These are phyloP conservation scores for Otatea glauca DNA, from an alignment of 176 grass and related monocot genomes.

Conservation along the genomic window DNA sequence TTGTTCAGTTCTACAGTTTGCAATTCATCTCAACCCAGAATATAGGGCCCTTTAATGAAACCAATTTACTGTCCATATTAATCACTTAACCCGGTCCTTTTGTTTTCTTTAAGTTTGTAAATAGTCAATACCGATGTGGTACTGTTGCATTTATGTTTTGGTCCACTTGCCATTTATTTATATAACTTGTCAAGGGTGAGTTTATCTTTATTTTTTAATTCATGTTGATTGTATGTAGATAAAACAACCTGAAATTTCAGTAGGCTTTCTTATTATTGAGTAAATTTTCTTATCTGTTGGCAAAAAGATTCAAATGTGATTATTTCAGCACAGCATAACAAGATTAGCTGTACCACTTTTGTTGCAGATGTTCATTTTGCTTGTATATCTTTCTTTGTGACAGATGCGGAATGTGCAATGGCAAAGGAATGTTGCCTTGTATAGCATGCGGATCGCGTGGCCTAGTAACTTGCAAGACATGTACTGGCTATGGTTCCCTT, in stretches of 20 bases:
- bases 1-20: constrained; percentile 7
- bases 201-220: neutral
- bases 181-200: neutral
- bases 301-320: neutral
- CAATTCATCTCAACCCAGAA: constrained; percentile 4
- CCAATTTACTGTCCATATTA: neutral
- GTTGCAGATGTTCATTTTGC: constrained; percentile 20
- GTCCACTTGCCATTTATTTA: neutral
- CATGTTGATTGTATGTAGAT: neutral
- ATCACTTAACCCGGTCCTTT: neutral
- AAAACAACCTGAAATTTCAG: neutral
- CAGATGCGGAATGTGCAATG: constrained; percentile 86
- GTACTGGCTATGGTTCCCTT: constrained; percentile 80
- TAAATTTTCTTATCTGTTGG: neutral
- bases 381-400: constrained; percentile 37
- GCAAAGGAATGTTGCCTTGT: constrained; percentile 81
- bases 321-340: neutral
- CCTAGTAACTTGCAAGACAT: constrained; percentile 70
- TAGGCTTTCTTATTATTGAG: neutral
- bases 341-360: neutral
- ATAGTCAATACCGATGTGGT: neutral
- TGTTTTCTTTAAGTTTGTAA: neutral
- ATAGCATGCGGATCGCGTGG: constrained; percentile 75
- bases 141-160: neutral
- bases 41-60: neutral